These are phyloP conservation scores for Chernovozyma aurita DNA, from an alignment of 1,139 yeast species.

Conservation along the genomic window DNA sequence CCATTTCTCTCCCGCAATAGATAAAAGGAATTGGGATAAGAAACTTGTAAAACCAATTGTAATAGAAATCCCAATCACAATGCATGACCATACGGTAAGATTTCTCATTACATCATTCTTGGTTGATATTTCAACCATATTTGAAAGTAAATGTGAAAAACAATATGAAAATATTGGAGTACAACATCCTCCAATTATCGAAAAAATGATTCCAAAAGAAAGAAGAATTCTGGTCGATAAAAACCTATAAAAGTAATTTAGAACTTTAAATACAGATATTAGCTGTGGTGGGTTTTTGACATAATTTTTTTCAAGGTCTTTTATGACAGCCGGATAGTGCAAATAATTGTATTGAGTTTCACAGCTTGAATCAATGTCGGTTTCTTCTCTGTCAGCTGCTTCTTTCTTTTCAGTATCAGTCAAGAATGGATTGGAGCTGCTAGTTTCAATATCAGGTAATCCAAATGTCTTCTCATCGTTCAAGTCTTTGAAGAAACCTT, in stretches of 20 bases:
- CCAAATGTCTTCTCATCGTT: not conserved
- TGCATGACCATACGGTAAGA: constrained; percentile 61
- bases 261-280: constrained; percentile 28
- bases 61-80: constrained; percentile 56
- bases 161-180: constrained; percentile 79
- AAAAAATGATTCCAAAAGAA: constrained; percentile 46
- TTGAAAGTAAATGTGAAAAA: constrained; percentile 62
- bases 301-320: constrained; percentile 16
- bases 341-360: constrained; percentile 12
- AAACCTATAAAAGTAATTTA: constrained; percentile 29
- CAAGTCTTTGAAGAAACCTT: constrained; percentile 2
- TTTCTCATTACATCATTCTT: constrained; percentile 19
- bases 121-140: constrained; percentile 44
- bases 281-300: constrained; percentile 10
- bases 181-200: constrained; percentile 56
- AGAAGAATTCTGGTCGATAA: constrained; percentile 34
- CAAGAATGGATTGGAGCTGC: not conserved
- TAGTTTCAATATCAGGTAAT: not conserved
- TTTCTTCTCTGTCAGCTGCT: not conserved
- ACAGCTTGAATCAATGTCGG: not conserved
- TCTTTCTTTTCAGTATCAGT: not conserved
- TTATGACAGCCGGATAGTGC: constrained; percentile 22
- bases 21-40: constrained; percentile 45
- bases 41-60: constrained; percentile 59
- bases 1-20: constrained; percentile 67